Evolutionary conservation across 345 rosid genomes (phyloP), one percentile per base, ranked within the genome.

Genomic region (Brassica incana): DNA sequence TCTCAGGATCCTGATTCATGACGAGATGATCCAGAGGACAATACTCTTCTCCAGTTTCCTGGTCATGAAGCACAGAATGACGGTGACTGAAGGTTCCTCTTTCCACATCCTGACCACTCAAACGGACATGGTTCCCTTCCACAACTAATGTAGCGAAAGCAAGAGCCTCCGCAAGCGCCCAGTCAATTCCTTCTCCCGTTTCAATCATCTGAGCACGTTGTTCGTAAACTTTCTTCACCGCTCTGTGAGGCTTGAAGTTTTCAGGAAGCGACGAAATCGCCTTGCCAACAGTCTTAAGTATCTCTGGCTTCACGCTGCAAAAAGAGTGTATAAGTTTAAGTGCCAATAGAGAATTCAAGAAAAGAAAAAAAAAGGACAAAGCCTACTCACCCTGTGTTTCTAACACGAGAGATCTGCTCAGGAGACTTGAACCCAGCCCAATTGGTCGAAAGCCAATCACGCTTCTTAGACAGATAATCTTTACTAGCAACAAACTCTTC

Each of bases 51-150:
- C 97, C 92, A 1, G 92, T 85, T 81, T 87, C 92, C 68, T 92
- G 97, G 84, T 90, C 92, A 77, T 92, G 93, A 77, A 92, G 16
- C 18, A 90, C 89, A 27, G 97, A 74, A 78, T 89, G 97, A 38
- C 97, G 86, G 64, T 92, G 92, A 77, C 93, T 92, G 77, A 88
- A 92, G 16, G 97, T 92, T 81, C 97, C 97, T 83, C 97, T 83
- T 82, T 92, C 95, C 1, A 92, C 97, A 86, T 92, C 97, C 77
- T 92, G 97, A 33, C 95, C 97, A 50, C 97, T 92, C 86, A 92
- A 78, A 16, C 97, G 88, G 76, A 92, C 95, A 88, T 90, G 97
- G 78, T 92, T 90, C 73, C 97, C 97, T 85, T 92, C 97, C 68
- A 90, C 91, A 67, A 92, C 72, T 64, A 92, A 83, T 8, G 95